Conservation (phyloP, 345 rosid genomes). For the Lagerstroemia speciosa region DNA sequence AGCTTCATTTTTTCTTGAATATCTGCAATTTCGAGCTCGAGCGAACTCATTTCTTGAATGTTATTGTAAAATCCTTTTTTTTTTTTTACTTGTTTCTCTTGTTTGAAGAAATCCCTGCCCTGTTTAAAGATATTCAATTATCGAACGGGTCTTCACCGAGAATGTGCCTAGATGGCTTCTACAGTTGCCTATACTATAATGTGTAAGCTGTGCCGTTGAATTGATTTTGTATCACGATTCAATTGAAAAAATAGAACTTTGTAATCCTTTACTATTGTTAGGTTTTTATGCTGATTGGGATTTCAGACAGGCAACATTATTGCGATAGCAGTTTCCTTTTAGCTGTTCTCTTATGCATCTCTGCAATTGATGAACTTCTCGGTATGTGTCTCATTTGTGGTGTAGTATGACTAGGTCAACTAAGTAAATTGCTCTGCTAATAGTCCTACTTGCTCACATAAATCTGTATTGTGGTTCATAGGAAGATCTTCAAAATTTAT, state of each 20-base stretch:
- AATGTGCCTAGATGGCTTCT: not conserved
- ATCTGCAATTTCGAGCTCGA: not conserved
- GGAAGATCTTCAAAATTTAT: conserved; percentile 67
- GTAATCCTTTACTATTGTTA: not conserved
- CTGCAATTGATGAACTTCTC: not conserved
- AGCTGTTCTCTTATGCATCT: not conserved
- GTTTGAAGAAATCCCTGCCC: not conserved
- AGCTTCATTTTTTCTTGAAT: not conserved
- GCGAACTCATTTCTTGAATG: not conserved
- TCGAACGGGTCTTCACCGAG: not conserved
- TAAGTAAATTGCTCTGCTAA: not conserved
- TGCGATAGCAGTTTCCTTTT: not conserved
- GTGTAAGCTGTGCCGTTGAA: not conserved
- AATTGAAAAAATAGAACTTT: not conserved
- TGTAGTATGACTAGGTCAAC: not conserved
- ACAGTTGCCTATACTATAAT: not conserved
- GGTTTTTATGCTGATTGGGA: not conserved
- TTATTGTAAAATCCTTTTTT: not conserved
- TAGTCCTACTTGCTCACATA: not conserved
- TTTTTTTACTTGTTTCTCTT: not conserved
- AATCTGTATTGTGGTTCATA: not conserved
- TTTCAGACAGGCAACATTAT: not conserved
- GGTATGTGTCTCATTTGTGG: not conserved
- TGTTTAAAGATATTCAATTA: too few species aligned
- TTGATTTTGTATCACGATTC: not conserved